A percentile compares a stretch with the other conserved stretches of the same genome.
Conservation (phyloP, 306 rosid genomes). For the Castanospermum australe region DNA sequence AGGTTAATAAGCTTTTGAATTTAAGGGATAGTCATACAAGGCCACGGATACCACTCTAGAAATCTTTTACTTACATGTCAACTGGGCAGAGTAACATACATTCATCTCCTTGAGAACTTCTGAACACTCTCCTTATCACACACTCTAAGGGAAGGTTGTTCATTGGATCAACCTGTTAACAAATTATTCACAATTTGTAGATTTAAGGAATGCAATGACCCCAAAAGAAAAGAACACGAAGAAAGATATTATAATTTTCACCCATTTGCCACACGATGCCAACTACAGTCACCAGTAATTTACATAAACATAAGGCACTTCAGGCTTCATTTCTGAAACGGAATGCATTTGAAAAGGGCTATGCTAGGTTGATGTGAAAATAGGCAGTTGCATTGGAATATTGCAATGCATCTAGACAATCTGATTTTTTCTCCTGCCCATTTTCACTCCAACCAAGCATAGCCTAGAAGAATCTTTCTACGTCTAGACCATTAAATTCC, state of each 20-base stretch:
- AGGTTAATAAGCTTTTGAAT: neutral
- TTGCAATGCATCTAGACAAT: neutral
- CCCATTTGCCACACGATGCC: neutral
- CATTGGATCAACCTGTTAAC: constrained; percentile 78
- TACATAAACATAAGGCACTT: neutral
- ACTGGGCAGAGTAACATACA: constrained; percentile 89
- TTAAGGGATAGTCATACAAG: neutral
- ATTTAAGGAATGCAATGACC: neutral
- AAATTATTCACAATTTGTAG: constrained; percentile 18
- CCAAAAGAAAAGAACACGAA: neutral
- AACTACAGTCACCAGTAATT: neutral
- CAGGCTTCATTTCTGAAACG: neutral
- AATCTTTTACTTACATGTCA: constrained; percentile 69
- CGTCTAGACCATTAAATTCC: neutral
- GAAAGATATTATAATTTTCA: neutral
- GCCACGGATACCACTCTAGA: neutral
- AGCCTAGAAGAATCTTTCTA: neutral
- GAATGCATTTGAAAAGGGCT: neutral
- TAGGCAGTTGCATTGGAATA: neutral
- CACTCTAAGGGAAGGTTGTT: constrained; percentile 79
- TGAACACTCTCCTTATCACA: constrained; percentile 79
- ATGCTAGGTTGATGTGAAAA: neutral
- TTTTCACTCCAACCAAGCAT: neutral
- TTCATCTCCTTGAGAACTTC: constrained; percentile 72
- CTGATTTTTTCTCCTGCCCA: neutral